phyloP scores from a whole-genome alignment of 805 yeast species.

The Pichia eremophila region DNA sequence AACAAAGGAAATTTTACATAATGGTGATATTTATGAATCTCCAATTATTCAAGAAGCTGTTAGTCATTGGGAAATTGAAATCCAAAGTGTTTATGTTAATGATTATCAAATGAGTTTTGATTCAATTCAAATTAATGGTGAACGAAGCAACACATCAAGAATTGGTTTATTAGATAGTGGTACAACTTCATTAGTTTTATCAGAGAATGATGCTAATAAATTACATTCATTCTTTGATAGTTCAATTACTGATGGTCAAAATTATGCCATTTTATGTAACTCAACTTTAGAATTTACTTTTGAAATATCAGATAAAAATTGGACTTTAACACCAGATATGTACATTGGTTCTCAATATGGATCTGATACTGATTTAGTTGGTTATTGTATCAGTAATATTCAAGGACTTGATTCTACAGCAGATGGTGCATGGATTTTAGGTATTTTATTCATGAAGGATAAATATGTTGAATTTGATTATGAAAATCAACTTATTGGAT shows the following conservation, averaged over 20 bases:
- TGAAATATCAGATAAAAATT: constrained; percentile 34
- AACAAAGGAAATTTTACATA: constrained; percentile 28
- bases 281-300: constrained; percentile 33
- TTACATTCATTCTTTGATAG: constrained; percentile 43
- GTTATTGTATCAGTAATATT: constrained; percentile 55
- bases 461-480: constrained; percentile 52
- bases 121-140: constrained; percentile 14
- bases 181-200: constrained; percentile 51
- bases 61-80: constrained; percentile 44
- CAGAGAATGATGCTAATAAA: constrained; percentile 42
- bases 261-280: constrained; percentile 53
- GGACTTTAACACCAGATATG: constrained; percentile 33
- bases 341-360: constrained; percentile 43
- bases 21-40: constrained; percentile 33
- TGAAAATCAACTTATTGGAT: constrained; percentile 39
- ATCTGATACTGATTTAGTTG: constrained; percentile 26
- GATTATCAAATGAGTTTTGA: constrained; percentile 26
- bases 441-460: constrained; percentile 49
- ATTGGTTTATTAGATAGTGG: constrained; percentile 55
- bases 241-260: constrained; percentile 50
- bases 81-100: constrained; percentile 31
- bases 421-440: constrained; percentile 48
- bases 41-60: constrained; percentile 24
- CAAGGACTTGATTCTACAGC: constrained; percentile 41
- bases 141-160: constrained; percentile 21